Evolutionary conservation across 2,329 filamentous ascomycete genomes (phyloP).

Genomic region (Xylaria sp.): DNA sequence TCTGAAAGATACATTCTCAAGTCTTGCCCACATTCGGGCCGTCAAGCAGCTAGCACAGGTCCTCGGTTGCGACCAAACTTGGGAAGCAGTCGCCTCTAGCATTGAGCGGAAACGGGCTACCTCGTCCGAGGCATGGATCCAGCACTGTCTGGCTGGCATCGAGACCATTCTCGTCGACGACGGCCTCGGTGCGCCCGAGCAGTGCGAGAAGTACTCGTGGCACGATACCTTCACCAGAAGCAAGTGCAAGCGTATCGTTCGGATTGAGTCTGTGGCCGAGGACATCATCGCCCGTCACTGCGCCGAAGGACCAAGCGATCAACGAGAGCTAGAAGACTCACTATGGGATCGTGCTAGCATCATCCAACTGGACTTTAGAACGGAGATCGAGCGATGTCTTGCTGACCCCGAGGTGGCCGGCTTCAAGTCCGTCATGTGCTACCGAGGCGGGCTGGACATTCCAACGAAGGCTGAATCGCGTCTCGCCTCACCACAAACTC

Average conservation of each 20-base stretch:
- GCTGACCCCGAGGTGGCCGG: slow-evolving; percentile 75
- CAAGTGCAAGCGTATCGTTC: slow-evolving; percentile 77
- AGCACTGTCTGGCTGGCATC: slow-evolving; percentile 75
- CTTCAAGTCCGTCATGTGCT: slow-evolving; percentile 88
- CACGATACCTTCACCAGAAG: slow-evolving; percentile 73
- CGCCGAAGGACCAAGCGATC: slow-evolving; percentile 39
- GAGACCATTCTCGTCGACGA: slow-evolving; percentile 84
- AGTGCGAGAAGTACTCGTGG: slow-evolving; percentile 70
- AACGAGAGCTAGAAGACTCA: too few species aligned
- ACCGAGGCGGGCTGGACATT: slow-evolving; percentile 78
- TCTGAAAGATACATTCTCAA: slow-evolving; percentile 68
- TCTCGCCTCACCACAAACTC: slow-evolving; percentile 54
- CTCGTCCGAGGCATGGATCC: slow-evolving; percentile 67
- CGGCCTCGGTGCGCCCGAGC: slow-evolving; percentile 67
- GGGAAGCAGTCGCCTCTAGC: slow-evolving; percentile 62
- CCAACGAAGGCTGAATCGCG: slow-evolving; percentile 53
- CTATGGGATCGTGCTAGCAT: background rate
- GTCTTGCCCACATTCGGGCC: slow-evolving; percentile 76
- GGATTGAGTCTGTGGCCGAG: slow-evolving; percentile 79
- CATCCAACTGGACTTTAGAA: slow-evolving; percentile 57
- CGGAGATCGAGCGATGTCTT: slow-evolving; percentile 66
- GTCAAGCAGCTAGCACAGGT: slow-evolving; percentile 73
- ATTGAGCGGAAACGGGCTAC: slow-evolving; percentile 56
- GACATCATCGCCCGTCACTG: slow-evolving; percentile 65
- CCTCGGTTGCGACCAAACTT: slow-evolving; percentile 72